A percentile compares a stretch with the other conserved stretches of the same genome.
Evolutionary conservation across 495 filamentous ascomycete genomes (phyloP).

Genomic region (Hyaloscypha bicolor): DNA sequence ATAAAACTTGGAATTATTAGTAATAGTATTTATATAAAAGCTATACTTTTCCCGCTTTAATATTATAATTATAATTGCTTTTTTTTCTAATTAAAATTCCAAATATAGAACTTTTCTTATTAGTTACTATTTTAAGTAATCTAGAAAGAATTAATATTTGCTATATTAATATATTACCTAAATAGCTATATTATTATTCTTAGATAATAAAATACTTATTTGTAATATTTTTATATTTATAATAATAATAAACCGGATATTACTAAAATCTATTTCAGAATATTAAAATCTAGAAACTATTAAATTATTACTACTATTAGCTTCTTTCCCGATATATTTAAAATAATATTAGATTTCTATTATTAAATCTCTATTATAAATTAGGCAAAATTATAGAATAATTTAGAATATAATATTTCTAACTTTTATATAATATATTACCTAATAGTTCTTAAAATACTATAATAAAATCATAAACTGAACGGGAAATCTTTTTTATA

Average conservation of each 20-base stretch:
- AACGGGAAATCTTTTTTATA: background rate
- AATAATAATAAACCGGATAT: constrained; percentile 4
- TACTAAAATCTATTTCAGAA: constrained; percentile 16
- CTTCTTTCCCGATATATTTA: constrained; percentile 11
- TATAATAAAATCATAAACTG: constrained; percentile 8
- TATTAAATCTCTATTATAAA: constrained; percentile 7
- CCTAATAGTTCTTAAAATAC: constrained; percentile 19
- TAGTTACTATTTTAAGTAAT: constrained; percentile 15
- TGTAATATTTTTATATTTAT: constrained; percentile 13
- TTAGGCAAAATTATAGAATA: constrained; percentile 7
- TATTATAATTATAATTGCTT: background rate
- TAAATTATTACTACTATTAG: constrained; percentile 17
- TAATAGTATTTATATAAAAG: constrained; percentile 1
- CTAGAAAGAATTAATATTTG: constrained; percentile 11
- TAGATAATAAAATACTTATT: constrained; percentile 21
- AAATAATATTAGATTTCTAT: constrained; percentile 2
- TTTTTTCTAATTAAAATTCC: background rate
- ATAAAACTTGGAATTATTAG: constrained; percentile 14
- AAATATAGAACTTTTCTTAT: constrained; percentile 17
- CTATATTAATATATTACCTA: constrained; percentile 15
- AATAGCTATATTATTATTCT: constrained; percentile 5
- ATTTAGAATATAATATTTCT: constrained; percentile 10
- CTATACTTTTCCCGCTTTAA: background rate
- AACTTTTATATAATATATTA: constrained; percentile 14
- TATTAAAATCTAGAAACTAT: constrained; percentile 7